These are phyloP conservation scores for Stemphylium lycopersici DNA, from an alignment of 2,329 filamentous ascomycete genomes.

Conservation along the genomic window DNA sequence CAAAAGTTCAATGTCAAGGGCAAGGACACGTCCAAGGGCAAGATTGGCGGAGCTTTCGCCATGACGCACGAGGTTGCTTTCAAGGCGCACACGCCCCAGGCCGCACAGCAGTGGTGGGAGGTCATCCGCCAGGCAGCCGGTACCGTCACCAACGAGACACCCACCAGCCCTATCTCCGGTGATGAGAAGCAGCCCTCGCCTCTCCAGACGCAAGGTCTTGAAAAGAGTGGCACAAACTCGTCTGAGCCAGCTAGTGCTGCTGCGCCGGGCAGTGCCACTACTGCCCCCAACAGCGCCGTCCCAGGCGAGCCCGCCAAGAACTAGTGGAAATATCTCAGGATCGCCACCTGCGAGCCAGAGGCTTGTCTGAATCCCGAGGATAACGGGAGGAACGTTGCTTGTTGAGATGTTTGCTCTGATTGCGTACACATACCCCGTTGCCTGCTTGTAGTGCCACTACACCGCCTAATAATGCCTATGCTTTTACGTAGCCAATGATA, in stretches of 20 bases:
- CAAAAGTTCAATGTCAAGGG: constrained; percentile 94
- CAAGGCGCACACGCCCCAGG: constrained; percentile 81
- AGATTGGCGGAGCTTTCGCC: constrained; percentile 79
- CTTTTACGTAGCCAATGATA: neutral
- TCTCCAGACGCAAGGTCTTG: constrained; percentile 43
- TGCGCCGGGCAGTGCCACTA: constrained; percentile 5
- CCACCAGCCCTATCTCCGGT: constrained; percentile 44
- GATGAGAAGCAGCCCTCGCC: constrained; percentile 31
- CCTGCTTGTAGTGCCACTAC: neutral
- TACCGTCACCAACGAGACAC: constrained; percentile 50
- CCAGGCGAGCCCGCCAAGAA: constrained; percentile 42
- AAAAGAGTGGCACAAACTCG: constrained; percentile 23
- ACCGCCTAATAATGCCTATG: constrained; percentile 6
- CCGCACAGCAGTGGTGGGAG: constrained; percentile 85
- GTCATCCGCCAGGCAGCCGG: constrained; percentile 70
- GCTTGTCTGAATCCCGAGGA: neutral
- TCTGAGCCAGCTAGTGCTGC: constrained; percentile 13
- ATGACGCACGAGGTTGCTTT: constrained; percentile 82
- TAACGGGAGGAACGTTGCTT: neutral
- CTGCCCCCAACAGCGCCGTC: constrained; percentile 27
- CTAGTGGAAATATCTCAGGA: constrained; percentile 9
- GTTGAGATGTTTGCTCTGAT: neutral
- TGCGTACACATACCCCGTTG: constrained; percentile 5
- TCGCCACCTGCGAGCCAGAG: too few species aligned
- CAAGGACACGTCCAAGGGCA: constrained; percentile 82